Evolutionary conservation across 1,139 yeast genomes (phyloP), one percentile per base, ranked within the genome.

Genomic region (Taphrina communis): DNA sequence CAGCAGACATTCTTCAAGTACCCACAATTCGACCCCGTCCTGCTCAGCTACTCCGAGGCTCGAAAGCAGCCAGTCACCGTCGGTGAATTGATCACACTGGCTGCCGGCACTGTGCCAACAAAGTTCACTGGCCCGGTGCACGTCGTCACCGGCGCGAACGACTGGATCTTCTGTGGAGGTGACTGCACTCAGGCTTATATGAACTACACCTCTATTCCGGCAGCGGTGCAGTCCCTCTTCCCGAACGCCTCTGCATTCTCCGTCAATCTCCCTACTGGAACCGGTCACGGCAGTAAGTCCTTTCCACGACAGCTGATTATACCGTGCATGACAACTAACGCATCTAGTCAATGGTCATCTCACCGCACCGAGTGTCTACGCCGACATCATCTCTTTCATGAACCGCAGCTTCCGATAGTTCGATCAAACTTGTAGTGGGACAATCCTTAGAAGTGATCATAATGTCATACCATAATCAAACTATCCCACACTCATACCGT

Each of bases 131-230:
- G 68, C 9, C 63, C 68, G 11, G 68, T 65, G 12, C 55, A 56
- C 31, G 68, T 65, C 38, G 68, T 65, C 39, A 55, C 44, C 6
- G 68, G 68, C 5, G 58, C 57, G 25, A 41, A 56, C 21, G 68
- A 65, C 50, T 56, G 25, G 17, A 65, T 55, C 68, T 65, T 65
- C 48, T 65, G 68, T 46, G 62, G 61, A 31, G 68, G 62, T 44
- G 44, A 65, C 50, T 65, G 68, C 39, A 21, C 62, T 21, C 50
- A 39, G 36, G 4, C 57, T 9, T 44, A 25, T 12, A 14, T 17
- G 48, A 50, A 36, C 50, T 17, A 12, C 38, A n/a, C 57, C 21
- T 19, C 48, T 14, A 50, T 60, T 21, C 65, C 48, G 12, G 48
- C 48, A 5, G 39, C 21, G 6, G 65, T 60, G 38, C 31, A 36